Base-by-base conservation (phyloP, 805 yeast genomes). In the Jamesozyma piceae region DNA sequence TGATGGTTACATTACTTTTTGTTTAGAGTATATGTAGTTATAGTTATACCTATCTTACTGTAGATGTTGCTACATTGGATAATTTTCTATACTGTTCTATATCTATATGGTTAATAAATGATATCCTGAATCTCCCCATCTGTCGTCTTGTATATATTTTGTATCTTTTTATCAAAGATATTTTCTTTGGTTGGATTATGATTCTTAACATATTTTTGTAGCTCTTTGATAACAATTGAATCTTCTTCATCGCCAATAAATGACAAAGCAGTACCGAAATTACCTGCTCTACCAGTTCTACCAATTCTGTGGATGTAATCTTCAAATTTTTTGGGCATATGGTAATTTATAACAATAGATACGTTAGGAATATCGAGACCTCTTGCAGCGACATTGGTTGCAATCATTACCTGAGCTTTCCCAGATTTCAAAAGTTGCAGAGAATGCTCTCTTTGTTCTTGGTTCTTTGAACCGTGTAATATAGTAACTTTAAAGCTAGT, bases 251-350 rank as follows among this genome's bases (percentile, higher is more conserved):
- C 72, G 42, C 75, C 77, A 48, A 88, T 60, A 49, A 85, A 83
- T 0, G 96, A 82, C 11, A 80, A 67, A 4, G 95, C 82, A 9
- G 73, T 68, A 36, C 98, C 98, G 5, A 58, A 58, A 37, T 75
- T 77, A 0, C 97, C 97, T 0, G 95, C 97, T 62, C 98, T 76
- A 31, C 97, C 98, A 0, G 98, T 90, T 65, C 98, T 78, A 44
- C 98, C 98, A 39, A 90, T 82, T 57, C 97, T 73, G 63, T 90
- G 98, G 17, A 90, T 75, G 53, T 88, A 90, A 45, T 82, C 89
- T 48, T 88, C 96, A 36, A 88, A 74, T 28, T 71, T 69, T 48
- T 71, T 75, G 9, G 88, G 66, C 89, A 89, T 81, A 52, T 90
- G 95, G 56, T 73, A 89, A 60, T 90, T 92, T 18, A 92, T 62